Evolutionary conservation across 1,284 basidiomycete genomes (phyloP).

Genomic region (Cystobasidium slooffiae): DNA sequence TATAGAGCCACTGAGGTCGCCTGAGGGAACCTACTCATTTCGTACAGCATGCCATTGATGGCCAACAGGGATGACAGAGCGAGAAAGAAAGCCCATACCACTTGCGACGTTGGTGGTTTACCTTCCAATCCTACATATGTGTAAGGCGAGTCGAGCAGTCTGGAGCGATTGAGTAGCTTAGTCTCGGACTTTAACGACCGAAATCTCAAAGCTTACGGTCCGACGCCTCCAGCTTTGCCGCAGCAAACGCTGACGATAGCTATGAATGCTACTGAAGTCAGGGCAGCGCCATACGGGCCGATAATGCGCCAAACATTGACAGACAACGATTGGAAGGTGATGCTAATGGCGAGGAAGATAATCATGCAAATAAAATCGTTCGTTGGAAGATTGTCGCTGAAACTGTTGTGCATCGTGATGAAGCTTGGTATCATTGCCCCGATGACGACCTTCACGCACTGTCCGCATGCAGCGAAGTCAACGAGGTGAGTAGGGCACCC

Average conservation of each 20-base stretch:
- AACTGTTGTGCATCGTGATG: conserved; percentile 54
- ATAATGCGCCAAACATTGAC: conserved; percentile 56
- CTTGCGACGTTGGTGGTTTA: conserved; percentile 51
- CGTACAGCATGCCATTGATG: conserved; percentile 22
- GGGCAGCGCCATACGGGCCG: conserved; percentile 55
- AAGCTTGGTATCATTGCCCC: conserved; percentile 55
- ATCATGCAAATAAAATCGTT: conserved; percentile 58
- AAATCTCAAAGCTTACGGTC: conserved; percentile 51
- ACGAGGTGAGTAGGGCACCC: background rate
- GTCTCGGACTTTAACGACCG: background rate
- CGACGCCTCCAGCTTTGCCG: conserved; percentile 55
- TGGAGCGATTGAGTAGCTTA: background rate
- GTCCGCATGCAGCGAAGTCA: background rate
- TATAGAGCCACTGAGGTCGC: background rate
- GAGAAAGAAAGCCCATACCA: conserved; percentile 58
- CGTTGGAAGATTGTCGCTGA: conserved; percentile 51
- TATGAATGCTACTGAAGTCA: conserved; percentile 55
- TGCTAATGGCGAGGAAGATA: conserved; percentile 57
- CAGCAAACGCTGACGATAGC: conserved; percentile 57
- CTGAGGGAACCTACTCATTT: background rate
- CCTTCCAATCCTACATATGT: conserved; percentile 27
- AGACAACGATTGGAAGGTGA: conserved; percentile 56
- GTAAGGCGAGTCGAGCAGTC: conserved; percentile 20
- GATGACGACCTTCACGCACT: conserved; percentile 58
- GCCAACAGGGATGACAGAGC: conserved; percentile 52